Evolutionary conservation across 495 filamentous ascomycete species (phyloP), one percentile per base, ranked within the genome.

Genomic region (Tuber aestivum): DNA sequence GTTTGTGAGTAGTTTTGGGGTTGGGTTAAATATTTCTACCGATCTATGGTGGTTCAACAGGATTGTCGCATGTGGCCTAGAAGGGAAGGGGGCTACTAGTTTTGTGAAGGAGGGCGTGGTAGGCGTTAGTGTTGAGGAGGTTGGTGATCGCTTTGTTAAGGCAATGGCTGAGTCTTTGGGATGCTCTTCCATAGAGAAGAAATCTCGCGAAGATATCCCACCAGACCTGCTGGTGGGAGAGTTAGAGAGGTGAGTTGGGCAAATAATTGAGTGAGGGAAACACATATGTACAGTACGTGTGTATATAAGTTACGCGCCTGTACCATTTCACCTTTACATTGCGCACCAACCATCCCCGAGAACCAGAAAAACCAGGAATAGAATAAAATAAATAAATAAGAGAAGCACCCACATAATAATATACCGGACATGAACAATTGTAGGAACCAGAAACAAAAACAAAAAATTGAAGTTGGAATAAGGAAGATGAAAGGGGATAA

Each of bases 1-100:
- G 70, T 89, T 95, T 84, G 89, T 99, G 56, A 92, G 89, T n/a
- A 92, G 91, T 81, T 92, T 93, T 84, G 95, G 95, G 16, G 86
- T 97, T 44, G 95, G 91, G 21, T 82, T 99, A 80, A 99, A 99
- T 85, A 87, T 96, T 35, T 81, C 82, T 74, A 93, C 91, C 7
- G 87, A 91, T 77, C 71, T 92, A 82, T 72, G 82, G 69, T 94
- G 91, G 90, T 93, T 94, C 79, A 84, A 87, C 42, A 87, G 93
- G 80, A 94, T 99, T 84, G 89, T 93, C 27, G 90, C 94, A 21
- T 99, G 95, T 86, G 95, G 95, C 70, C 78, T 97, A 38, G 90
- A 89, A 76, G 94, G 92, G 69, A 90, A 90, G 84, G 86, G 87
- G 77, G 91, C 91, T 56, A 97, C 94, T 41, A 93, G 87, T 84